phyloP scores from a whole-genome alignment of 371 early-diverging fungal genomes.

The Blakeslea trispora region DNA sequence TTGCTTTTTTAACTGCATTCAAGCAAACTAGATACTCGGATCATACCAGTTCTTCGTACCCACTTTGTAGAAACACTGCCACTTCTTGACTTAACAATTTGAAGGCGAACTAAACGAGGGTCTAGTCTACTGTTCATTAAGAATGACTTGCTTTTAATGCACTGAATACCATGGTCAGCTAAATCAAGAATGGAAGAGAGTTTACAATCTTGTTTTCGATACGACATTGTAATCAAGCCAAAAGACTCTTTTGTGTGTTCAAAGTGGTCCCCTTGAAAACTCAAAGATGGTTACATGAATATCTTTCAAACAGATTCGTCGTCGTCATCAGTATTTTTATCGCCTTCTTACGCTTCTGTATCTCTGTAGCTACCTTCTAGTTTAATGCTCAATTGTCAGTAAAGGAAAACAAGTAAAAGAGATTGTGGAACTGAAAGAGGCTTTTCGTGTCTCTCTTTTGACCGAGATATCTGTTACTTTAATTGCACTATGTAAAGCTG shows the following conservation, averaged over 20 bases:
- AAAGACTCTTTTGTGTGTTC: constrained; percentile 13
- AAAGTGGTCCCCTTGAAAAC: constrained; percentile 14
- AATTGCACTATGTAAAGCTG: constrained; percentile 8
- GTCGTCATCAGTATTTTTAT: constrained; percentile 2
- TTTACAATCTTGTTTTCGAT: constrained; percentile 11
- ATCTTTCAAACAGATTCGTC: constrained; percentile 10
- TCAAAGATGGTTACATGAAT: constrained; percentile 17
- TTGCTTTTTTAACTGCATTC: constrained; percentile 4
- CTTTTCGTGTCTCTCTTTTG: constrained; percentile 6
- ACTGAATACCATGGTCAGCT: constrained; percentile 15
- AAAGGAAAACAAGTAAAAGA: constrained; percentile 7
- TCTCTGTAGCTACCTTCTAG: constrained; percentile 9
- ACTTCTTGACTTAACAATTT: constrained; percentile 9
- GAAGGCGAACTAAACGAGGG: constrained; percentile 2
- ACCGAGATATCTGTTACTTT: constrained; percentile 4
- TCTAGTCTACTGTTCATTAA: constrained; percentile 10
- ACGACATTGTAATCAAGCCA: constrained; percentile 10
- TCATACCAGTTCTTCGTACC: constrained; percentile 3
- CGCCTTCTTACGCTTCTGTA: constrained; percentile 2
- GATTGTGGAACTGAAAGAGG: constrained; percentile 9
- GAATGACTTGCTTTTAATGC: constrained; percentile 6
- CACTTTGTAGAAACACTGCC: constrained; percentile 5
- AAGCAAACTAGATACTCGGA: constrained; percentile 12
- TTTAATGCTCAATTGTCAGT: constrained; percentile 8
- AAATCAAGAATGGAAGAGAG: constrained; percentile 5